A percentile compares a stretch with the other conserved stretches of the same genome.
Conservation (phyloP, 768 basidiomycete species). For the Serendipita vermifera region DNA sequence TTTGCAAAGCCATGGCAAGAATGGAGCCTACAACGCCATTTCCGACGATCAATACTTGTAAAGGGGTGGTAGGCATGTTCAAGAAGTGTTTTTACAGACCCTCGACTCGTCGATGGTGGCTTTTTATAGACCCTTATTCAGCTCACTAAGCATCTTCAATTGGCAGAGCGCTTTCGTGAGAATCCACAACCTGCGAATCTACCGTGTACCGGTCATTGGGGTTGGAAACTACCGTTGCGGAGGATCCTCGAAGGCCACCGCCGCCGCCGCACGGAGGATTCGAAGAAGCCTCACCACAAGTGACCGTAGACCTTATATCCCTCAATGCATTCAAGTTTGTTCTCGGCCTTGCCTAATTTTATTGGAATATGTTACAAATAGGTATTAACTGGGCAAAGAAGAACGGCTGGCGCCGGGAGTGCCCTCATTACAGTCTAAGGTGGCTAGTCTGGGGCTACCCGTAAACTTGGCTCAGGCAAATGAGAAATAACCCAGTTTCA, state of each 20-base stretch:
- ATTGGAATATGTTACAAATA: too few relatives aligned
- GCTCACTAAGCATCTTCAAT: background rate
- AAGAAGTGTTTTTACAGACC: background rate
- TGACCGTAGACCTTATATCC: too few relatives aligned
- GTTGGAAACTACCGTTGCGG: background rate
- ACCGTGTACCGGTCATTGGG: too few relatives aligned
- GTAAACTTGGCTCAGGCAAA: background rate
- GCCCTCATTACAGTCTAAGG: background rate
- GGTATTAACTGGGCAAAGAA: too few relatives aligned
- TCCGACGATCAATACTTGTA: conserved; percentile 27
- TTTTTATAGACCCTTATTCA: background rate
- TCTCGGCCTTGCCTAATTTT: too few relatives aligned
- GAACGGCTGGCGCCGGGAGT: too few relatives aligned
- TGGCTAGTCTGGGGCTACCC: background rate
- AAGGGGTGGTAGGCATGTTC: background rate
- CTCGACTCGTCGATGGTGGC: background rate
- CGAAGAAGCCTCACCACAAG: too few relatives aligned
- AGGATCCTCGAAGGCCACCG: too few relatives aligned
- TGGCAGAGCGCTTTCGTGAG: background rate
- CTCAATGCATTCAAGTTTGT: too few relatives aligned
- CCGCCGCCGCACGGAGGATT: too few relatives aligned
- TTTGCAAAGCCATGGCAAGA: conserved; percentile 28
- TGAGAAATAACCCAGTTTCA: background rate
- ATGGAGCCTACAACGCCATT: conserved; percentile 31
- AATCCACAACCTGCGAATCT: background rate